Base-by-base conservation (phyloP, 148 eudicot species). In the Persicaria tinctoria region DNA sequence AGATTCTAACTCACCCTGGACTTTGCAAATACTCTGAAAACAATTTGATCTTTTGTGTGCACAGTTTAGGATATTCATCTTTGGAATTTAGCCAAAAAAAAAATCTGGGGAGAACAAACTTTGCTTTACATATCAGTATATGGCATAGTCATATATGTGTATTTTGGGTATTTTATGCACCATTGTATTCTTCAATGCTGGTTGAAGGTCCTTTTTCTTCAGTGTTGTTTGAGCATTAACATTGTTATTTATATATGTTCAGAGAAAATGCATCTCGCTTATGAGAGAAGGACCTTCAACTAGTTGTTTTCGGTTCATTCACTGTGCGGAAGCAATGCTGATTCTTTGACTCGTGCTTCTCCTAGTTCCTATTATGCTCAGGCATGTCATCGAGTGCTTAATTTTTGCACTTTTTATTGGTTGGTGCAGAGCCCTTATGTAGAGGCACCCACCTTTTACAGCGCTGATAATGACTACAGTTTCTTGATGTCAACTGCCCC, bases 401-500 rank as follows among this genome's bases (percentile, higher is more conserved):
- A 64, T 17, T 13, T n/a, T n/a, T n/a, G n/a, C n/a, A n/a, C n/a
- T n/a, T n/a, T n/a, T n/a, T n/a, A n/a, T n/a, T n/a, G n/a, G 4
- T 23, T 8, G 44, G 8, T 6, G 9, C 9, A 94, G 98, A 94
- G 93, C 76, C 97, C 98, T 27, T 94, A 94, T 60, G 98, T 94
- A 86, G 97, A 92, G 82, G 90, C 98, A 81, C 97, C 97, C 74
- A 85, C 86, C 46, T 85, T 89, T 83, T 86, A 68, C 10, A 93
- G 89, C 73, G 82, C 83, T 38, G 83, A 84, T 51, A 76, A 55
- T 59, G 81, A 83, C 76, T 84, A 62, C 70, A 79, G 81, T 78
- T 87, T 90, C 73, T 97, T 97, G 46, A 92, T 88, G 93, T 96
- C 98, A 68, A 82, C 89, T 2, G 97, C 96, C 38, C 98, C 98